Evolutionary conservation across 78 protist genomes (phyloP).

Genomic region (Cavenderia fasciculata): DNA sequence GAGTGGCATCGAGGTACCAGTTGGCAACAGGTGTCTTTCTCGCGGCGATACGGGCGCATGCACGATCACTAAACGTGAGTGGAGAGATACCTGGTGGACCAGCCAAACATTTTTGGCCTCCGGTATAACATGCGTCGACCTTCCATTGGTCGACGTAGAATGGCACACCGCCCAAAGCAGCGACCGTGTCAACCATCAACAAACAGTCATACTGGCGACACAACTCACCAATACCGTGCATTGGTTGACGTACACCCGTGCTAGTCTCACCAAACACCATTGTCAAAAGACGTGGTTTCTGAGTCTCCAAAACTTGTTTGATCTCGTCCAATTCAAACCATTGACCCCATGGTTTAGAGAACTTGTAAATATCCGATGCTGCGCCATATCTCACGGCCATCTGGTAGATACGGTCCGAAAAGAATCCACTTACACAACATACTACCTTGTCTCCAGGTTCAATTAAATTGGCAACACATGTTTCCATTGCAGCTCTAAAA

Average conservation of each 20-base stretch:
- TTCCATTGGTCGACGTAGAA: slow-evolving; percentile 81
- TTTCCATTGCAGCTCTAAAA: slow-evolving; percentile 81
- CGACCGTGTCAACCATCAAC: slow-evolving; percentile 79
- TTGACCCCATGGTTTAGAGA: slow-evolving; percentile 61
- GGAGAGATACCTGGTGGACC: slow-evolving; percentile 87
- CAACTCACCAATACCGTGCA: slow-evolving; percentile 82
- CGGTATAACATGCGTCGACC: slow-evolving; percentile 80
- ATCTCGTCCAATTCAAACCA: slow-evolving; percentile 71
- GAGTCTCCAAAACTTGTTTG: slow-evolving; percentile 36
- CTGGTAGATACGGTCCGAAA: slow-evolving; percentile 74
- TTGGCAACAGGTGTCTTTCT: slow-evolving; percentile 74
- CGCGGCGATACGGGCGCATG: slow-evolving; percentile 58
- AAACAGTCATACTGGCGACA: slow-evolving; percentile 66
- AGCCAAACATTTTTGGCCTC: slow-evolving; percentile 79
- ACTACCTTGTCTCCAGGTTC: slow-evolving; percentile 78
- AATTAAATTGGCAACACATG: slow-evolving; percentile 57
- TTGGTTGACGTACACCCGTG: slow-evolving; percentile 81
- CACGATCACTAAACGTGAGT: slow-evolving; percentile 45
- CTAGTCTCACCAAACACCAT: slow-evolving; percentile 82
- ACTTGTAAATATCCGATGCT: slow-evolving; percentile 12
- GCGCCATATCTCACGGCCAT: slow-evolving; percentile 69
- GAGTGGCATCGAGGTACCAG: slow-evolving; percentile 79
- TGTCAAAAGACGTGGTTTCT: slow-evolving; percentile 58
- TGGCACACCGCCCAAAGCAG: slow-evolving; percentile 84
- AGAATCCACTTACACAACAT: slow-evolving; percentile 71